A percentile compares a stretch with the other conserved stretches of the same genome.
phyloP scores from a whole-genome alignment of 129 eudicot genomes.

The Ambrosia artemisiifolia region DNA sequence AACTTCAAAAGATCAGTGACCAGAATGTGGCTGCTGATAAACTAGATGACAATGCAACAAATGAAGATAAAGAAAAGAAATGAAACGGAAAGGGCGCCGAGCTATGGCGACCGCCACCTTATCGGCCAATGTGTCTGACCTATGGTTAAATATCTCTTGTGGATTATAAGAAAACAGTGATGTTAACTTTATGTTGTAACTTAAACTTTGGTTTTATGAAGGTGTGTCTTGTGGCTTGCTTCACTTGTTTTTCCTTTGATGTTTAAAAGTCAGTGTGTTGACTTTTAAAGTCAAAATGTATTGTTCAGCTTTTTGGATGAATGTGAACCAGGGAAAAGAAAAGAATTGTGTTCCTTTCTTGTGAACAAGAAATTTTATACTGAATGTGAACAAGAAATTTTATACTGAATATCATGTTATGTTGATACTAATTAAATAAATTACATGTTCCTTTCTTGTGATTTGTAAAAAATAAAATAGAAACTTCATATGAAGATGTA shows the following conservation, averaged over 20 bases:
- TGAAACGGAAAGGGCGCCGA: background rate
- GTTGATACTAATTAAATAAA: background rate
- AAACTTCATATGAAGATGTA: no score
- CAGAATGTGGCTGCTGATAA: slow-evolving; percentile 47
- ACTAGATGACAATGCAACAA: slow-evolving; percentile 32
- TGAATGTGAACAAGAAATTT: no score
- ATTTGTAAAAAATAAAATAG: no score
- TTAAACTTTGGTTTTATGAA: slow-evolving; percentile 10
- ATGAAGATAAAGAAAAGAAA: slow-evolving; percentile 25
- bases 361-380: no score
- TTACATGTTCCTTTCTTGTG: background rate
- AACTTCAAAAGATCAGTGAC: slow-evolving; percentile 59
- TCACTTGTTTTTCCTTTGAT: slow-evolving; percentile 15
- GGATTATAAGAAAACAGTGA: slow-evolving; percentile 9
- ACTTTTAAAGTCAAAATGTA: slow-evolving; percentile 12
- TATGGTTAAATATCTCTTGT: background rate
- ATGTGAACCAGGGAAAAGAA: slow-evolving; percentile 12
- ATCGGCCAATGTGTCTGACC: background rate
- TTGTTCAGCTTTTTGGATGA: slow-evolving; percentile 15
- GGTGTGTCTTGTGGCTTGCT: slow-evolving; percentile 16
- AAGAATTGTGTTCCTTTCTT: background rate
- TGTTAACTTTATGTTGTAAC: slow-evolving; percentile 16
- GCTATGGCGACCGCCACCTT: slow-evolving; percentile 2
- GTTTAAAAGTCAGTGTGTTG: background rate
- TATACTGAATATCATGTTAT: background rate